Conservation (phyloP, 257 asterid species). For the Leonotis leonurus region DNA sequence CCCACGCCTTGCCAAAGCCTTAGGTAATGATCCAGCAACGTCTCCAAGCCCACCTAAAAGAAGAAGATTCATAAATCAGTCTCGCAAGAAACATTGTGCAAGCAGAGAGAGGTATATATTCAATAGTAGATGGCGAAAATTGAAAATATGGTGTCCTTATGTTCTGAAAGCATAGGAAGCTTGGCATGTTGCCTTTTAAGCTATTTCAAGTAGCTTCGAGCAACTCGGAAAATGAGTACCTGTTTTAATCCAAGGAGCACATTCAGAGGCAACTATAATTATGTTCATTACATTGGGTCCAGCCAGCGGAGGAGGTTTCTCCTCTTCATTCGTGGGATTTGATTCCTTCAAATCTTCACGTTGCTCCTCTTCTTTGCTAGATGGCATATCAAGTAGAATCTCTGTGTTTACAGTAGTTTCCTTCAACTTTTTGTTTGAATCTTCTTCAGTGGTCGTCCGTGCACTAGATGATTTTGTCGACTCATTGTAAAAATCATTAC, state of each 20-base stretch:
- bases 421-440: constrained; percentile 9
- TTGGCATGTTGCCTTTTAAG: neutral
- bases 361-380: constrained; percentile 23
- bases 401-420: constrained; percentile 17
- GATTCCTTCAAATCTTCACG: constrained; percentile 28
- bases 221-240: constrained; percentile 36
- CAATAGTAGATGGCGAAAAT: neutral
- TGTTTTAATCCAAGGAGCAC: constrained; percentile 96
- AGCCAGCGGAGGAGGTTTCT: constrained; percentile 79
- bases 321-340: constrained; percentile 33
- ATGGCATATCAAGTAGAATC: constrained; percentile 27
- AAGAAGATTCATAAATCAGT: constrained; percentile 12
- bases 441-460: constrained; percentile 23
- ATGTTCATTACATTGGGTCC: constrained; percentile 86
- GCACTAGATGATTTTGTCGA: constrained; percentile 14
- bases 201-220: neutral
- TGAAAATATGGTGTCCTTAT: neutral
- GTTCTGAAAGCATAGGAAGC: neutral
- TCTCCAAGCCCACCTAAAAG: constrained; percentile 97
- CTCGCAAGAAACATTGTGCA: neutral
- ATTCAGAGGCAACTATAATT: constrained; percentile 75
- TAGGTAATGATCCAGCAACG: constrained; percentile 99
- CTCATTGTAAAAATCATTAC: constrained; percentile 8
- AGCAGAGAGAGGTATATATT: neutral
- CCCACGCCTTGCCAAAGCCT: constrained; percentile 98